Evolutionary conservation across 306 rosid species (phyloP), one percentile per base, ranked within the genome.

Genomic region (Glycine tomentella): DNA sequence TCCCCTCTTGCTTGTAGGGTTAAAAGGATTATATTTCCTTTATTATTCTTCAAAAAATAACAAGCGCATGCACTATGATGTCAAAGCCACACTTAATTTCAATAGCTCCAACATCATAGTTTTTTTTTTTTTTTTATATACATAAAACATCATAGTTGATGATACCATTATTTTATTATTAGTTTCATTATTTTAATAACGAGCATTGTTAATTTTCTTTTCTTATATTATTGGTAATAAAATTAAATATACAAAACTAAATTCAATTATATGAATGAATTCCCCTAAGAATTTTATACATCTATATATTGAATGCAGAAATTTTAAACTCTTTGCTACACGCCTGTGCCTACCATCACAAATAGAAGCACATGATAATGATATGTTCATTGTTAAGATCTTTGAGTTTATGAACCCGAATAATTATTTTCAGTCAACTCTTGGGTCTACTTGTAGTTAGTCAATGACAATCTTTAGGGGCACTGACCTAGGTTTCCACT

Each of bases 381-480:
- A 42, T 85, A 75, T 64, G 52, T 83, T 79, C 81, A 65, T 56
- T 70, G 83, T 16, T 34, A 78, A 57, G 53, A 83, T 87, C 81
- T 79, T 68, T 40, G 70, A 70, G 85, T 50, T 67, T 68, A 74
- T 69, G 81, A 80, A 71, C 80, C 78, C 80, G 75, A 80, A 82
- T 86, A 59, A 79, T 86, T 58, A 64, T 77, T 36, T 50, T 3
- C 52, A 38, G 90, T 87, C 86, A 83, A 87, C 82, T 61, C 56
- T 16, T 79, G 85, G 89, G 84, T 85, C 85, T 61, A 85, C 85
- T 63, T 77, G 80, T 83, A 48, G 85, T 85, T 87, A 83, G 83
- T 78, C 78, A 17, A 81, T 85, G 49, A 75, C 85, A 75, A 72
- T 81, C 56, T 85, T 74, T 55, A 48, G 49, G 64, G 76, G 61